Percentiles rank a stretch among this genome's conserved stretches.
phyloP scores from a whole-genome alignment of 2,329 filamentous ascomycete genomes.

The Bipolaris zeicola region DNA sequence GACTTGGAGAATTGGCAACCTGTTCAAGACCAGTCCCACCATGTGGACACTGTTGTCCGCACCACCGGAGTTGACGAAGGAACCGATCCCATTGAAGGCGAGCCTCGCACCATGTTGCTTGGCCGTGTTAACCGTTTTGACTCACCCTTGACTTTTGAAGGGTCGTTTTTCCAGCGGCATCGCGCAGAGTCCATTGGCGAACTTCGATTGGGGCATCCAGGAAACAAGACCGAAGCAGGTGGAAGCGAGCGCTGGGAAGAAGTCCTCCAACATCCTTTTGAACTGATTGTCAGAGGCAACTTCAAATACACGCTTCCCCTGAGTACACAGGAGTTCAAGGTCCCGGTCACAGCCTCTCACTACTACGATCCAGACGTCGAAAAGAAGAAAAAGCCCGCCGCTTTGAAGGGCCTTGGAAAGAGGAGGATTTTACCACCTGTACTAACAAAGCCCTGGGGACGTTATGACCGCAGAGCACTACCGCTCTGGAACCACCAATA shows the following conservation, averaged over 20 bases:
- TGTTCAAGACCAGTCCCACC: constrained; percentile 19
- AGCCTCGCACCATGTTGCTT: constrained; percentile 85
- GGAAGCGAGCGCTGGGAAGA: constrained; percentile 88
- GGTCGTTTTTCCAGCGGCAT: constrained; percentile 80
- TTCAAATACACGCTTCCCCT: constrained; percentile 78
- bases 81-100: constrained; percentile 67
- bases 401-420: constrained; percentile 12
- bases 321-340: constrained; percentile 60
- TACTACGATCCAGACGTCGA: constrained; percentile 45
- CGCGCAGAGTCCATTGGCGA: constrained; percentile 77
- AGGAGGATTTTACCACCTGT: constrained; percentile 21
- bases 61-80: constrained; percentile 54
- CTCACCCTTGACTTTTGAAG: constrained; percentile 85
- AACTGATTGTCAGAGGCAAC: constrained; percentile 88
- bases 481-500: constrained; percentile 23
- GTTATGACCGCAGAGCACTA: constrained; percentile 36
- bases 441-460: constrained; percentile 33
- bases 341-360: constrained; percentile 52
- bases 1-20: constrained; percentile 36
- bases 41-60: constrained; percentile 7
- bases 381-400: constrained; percentile 37
- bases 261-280: constrained; percentile 89
- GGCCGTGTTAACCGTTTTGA: constrained; percentile 87
- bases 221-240: constrained; percentile 82
- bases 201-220: constrained; percentile 79